Evolutionary conservation across 129 eudicot species (phyloP), one percentile per base, ranked within the genome.

Genomic region (Solidago caesia): DNA sequence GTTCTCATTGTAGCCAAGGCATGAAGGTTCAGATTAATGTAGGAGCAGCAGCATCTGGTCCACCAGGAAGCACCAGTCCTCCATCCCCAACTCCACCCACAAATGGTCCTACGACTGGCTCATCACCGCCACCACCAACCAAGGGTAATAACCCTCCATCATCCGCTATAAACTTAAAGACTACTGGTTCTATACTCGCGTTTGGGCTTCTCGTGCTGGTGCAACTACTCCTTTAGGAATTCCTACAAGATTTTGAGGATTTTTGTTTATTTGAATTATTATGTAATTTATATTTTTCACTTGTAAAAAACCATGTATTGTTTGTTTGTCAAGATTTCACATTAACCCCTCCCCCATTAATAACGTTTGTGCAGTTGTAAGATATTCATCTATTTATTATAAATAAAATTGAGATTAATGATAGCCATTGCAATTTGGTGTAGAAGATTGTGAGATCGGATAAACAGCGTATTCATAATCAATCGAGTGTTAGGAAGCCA

Each of bases 1-100:
- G 66, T 29, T 78, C 70, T 0, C 94, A 93, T 75, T 93, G 98
- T 64, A 78, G 59, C 72, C 77, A 68, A 67, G 97, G 96, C 68
- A 90, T 90, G 98, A 90, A 90, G 77, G 53, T 94, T 41, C 76
- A 79, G 64, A 73, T 91, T 46, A 51, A 73, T 55, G 75, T 83
- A 4, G 57, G 46, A 26, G 84, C 88, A 21, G 68, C 87, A 51
- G 5, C 85, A 49, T 2, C 84, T 56, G 61, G 61, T 7, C 61
- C 61, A 15, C 61, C 61, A 4, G 4, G 6, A 4, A 53, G 21
- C 55, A 12, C 55, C 21, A 63, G 46, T 29, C 68, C 68, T 12
- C 42, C 67, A 62, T 27, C 77, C 81, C 48, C 72, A 76, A 15
- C 76, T 12, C 44, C 82, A 12, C 79, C 84, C 45, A 13, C 45